Evolutionary conservation across 1,284 basidiomycete species (phyloP).

Genomic region (Puccinia polysora): DNA sequence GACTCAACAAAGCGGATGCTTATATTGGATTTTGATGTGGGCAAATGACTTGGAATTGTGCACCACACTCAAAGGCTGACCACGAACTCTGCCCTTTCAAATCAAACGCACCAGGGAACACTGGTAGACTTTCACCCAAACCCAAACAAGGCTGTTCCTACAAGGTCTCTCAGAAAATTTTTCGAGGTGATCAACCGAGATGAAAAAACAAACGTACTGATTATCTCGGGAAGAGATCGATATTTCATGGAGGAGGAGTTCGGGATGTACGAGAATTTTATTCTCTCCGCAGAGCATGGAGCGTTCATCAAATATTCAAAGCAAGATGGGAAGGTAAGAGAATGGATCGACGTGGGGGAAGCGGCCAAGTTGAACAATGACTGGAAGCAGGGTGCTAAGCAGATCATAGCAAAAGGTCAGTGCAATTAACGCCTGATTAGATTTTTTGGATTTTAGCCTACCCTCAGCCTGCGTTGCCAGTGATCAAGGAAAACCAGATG

Average conservation of each 20-base stretch:
- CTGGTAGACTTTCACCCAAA: constrained; percentile 49
- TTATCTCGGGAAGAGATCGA: constrained; percentile 53
- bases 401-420: background rate
- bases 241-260: constrained; percentile 51
- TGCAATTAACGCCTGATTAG: background rate
- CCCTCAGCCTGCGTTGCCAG: background rate
- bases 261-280: constrained; percentile 49
- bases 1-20: background rate
- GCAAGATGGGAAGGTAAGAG: background rate
- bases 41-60: no score
- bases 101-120: constrained; percentile 48
- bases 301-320: constrained; percentile 50
- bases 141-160: constrained; percentile 52
- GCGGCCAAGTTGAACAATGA: background rate
- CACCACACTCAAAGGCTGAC: no score
- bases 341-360: background rate
- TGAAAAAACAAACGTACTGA: constrained; percentile 50
- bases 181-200: constrained; percentile 49
- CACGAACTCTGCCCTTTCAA: no score
- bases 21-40: constrained; percentile 17
- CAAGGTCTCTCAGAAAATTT: constrained; percentile 49
- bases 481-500: background rate
- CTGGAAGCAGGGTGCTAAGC: background rate
- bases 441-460: background rate
- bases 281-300: constrained; percentile 53